phyloP scores from a whole-genome alignment of 441 rosid genomes.

The Daphne laureola region DNA sequence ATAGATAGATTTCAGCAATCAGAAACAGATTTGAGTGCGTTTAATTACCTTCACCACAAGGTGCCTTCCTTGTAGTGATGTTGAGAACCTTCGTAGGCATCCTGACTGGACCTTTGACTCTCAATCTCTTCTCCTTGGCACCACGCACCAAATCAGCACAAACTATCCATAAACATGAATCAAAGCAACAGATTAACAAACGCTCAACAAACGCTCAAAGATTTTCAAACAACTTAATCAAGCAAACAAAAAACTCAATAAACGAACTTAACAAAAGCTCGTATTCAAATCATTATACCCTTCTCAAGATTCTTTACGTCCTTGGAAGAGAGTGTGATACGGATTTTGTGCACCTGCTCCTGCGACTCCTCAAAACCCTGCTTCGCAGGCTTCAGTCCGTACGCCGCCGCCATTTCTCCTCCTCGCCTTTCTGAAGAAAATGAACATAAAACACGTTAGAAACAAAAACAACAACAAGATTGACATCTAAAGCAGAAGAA shows the following conservation, averaged over 20 bases:
- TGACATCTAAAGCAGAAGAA: too few relatives aligned
- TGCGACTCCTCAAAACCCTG: slow-evolving; percentile 42
- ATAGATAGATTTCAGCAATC: too few relatives aligned
- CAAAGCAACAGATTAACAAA: too few relatives aligned
- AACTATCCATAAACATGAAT: slow-evolving; percentile 17
- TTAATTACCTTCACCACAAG: slow-evolving; percentile 46
- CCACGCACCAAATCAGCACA: slow-evolving; percentile 42
- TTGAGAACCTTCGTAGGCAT: slow-evolving; percentile 47
- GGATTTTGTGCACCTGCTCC: slow-evolving; percentile 35
- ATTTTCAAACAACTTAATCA: too few relatives aligned
- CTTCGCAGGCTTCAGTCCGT: slow-evolving; percentile 39
- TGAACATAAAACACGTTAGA: too few relatives aligned
- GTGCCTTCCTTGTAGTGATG: slow-evolving; percentile 43
- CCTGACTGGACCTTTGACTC: slow-evolving; percentile 44
- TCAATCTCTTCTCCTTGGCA: slow-evolving; percentile 35
- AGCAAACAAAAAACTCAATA: too few relatives aligned
- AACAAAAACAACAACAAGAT: too few relatives aligned
- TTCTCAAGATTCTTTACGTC: slow-evolving; percentile 43
- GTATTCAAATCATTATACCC: slow-evolving; percentile 18
- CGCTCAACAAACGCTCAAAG: too few relatives aligned
- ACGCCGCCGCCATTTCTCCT: slow-evolving; percentile 24
- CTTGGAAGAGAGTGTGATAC: slow-evolving; percentile 45
- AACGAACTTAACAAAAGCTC: background rate
- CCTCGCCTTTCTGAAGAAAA: background rate
- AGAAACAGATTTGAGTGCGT: too few relatives aligned